phyloP scores from a whole-genome alignment of 352 stramenopile genomes.

The Plasmopara halstedii region DNA sequence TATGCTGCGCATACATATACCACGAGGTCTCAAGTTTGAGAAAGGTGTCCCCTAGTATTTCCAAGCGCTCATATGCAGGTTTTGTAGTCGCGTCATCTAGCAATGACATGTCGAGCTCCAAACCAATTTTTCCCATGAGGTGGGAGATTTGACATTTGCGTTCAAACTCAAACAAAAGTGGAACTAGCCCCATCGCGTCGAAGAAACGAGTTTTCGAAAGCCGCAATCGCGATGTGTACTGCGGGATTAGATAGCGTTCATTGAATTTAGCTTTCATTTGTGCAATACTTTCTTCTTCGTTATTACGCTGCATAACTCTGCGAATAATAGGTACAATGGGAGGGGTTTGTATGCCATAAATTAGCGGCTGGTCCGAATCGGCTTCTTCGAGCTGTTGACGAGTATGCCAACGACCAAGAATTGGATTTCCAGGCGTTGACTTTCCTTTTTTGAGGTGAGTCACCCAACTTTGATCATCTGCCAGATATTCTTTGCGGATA shows the following conservation, averaged over 20 bases:
- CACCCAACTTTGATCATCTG: slow-evolving; percentile 38
- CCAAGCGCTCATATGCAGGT: slow-evolving; percentile 69
- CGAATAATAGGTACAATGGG: slow-evolving; percentile 77
- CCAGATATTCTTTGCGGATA: slow-evolving; percentile 39
- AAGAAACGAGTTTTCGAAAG: slow-evolving; percentile 69
- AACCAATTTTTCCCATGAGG: slow-evolving; percentile 72
- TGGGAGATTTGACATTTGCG: slow-evolving; percentile 83
- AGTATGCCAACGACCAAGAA: slow-evolving; percentile 70
- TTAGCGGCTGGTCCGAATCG: slow-evolving; percentile 44
- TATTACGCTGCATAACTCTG: slow-evolving; percentile 72
- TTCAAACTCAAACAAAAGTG: slow-evolving; percentile 82
- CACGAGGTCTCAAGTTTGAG: slow-evolving; percentile 82
- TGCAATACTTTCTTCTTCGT: slow-evolving; percentile 49
- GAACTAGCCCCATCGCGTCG: slow-evolving; percentile 75
- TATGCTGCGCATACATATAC: slow-evolving; percentile 72
- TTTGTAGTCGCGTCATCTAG: slow-evolving; percentile 81
- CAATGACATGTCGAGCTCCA: slow-evolving; percentile 67
- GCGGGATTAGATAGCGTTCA: slow-evolving; percentile 63
- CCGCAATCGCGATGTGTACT: slow-evolving; percentile 58
- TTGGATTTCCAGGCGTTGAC: slow-evolving; percentile 59
- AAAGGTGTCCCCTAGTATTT: slow-evolving; percentile 81
- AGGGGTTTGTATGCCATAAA: slow-evolving; percentile 67
- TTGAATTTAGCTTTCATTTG: slow-evolving; percentile 60
- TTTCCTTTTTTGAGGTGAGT: slow-evolving; percentile 57
- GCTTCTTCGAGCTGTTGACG: slow-evolving; percentile 52